Evolutionary conservation across 1,139 yeast species (phyloP).

Genomic region (Eremothecium coryli): DNA sequence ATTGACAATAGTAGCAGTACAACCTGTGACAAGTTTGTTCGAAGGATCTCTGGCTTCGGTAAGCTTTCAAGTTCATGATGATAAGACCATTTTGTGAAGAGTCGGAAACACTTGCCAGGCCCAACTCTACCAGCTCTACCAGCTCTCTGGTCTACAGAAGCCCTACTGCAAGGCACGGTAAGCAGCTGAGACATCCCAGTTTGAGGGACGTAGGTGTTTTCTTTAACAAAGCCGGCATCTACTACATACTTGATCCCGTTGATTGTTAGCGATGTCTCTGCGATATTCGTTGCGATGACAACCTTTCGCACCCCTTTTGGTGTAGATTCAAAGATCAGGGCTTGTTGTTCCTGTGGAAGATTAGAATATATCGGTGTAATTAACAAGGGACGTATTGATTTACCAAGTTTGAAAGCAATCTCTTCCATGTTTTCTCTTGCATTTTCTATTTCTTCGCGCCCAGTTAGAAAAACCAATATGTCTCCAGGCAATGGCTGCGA

Average conservation of each 20-base stretch:
- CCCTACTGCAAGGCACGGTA: slow-evolving; percentile 80
- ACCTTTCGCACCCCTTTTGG: slow-evolving; percentile 74
- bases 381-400: slow-evolving; percentile 52
- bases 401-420: slow-evolving; percentile 55
- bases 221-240: slow-evolving; percentile 90
- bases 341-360: slow-evolving; percentile 75
- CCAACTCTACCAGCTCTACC: slow-evolving; percentile 98
- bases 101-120: slow-evolving; percentile 86
- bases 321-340: slow-evolving; percentile 73
- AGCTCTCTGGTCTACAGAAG: slow-evolving; percentile 94
- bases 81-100: slow-evolving; percentile 83
- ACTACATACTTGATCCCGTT: slow-evolving; percentile 84
- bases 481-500: slow-evolving; percentile 68
- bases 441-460: slow-evolving; percentile 89
- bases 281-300: slow-evolving; percentile 93
- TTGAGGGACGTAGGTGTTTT: slow-evolving; percentile 67
- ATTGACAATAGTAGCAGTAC: slow-evolving; percentile 65
- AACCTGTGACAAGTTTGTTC: slow-evolving; percentile 72
- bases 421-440: slow-evolving; percentile 65
- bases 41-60: slow-evolving; percentile 80
- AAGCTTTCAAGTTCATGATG: slow-evolving; percentile 65
- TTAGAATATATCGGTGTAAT: slow-evolving; percentile 90
- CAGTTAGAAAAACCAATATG: slow-evolving; percentile 82
- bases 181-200: slow-evolving; percentile 87
- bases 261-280: slow-evolving; percentile 92